A percentile compares a stretch with the other conserved stretches of the same genome.
Evolutionary conservation across 2,329 filamentous ascomycete species (phyloP).

Genomic region (Chrysoporthe puriensis): DNA sequence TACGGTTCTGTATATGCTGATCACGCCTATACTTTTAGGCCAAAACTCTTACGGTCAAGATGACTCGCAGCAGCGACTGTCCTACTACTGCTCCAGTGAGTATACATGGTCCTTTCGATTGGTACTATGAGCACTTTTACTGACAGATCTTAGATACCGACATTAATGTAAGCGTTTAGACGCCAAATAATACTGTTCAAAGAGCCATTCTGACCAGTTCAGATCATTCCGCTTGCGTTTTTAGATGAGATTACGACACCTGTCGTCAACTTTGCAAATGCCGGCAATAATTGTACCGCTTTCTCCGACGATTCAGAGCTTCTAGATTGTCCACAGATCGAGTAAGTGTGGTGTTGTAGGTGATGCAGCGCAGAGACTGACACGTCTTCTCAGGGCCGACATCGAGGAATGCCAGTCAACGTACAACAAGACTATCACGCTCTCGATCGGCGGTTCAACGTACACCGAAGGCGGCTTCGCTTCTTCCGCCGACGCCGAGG

Average conservation of each 20-base stretch:
- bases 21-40: slow-evolving; percentile 35
- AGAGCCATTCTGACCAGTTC: neutral
- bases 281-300: slow-evolving; percentile 61
- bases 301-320: slow-evolving; percentile 63
- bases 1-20: neutral
- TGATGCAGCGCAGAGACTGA: neutral
- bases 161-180: slow-evolving; percentile 45
- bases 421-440: slow-evolving; percentile 69
- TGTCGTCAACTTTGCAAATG: slow-evolving; percentile 67
- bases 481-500: slow-evolving; percentile 52
- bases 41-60: slow-evolving; percentile 64
- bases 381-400: slow-evolving; percentile 44
- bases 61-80: slow-evolving; percentile 57
- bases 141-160: slow-evolving; percentile 42
- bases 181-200: slow-evolving; percentile 27
- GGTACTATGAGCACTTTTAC: neutral
- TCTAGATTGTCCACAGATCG: slow-evolving; percentile 66
- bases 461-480: slow-evolving; percentile 71
- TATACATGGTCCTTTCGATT: slow-evolving; percentile 15
- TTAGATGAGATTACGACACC: slow-evolving; percentile 58
- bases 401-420: slow-evolving; percentile 63
- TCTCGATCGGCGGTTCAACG: slow-evolving; percentile 73
- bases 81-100: slow-evolving; percentile 63
- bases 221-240: slow-evolving; percentile 69
- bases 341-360: slow-evolving; percentile 46